These are phyloP conservation scores for Phragmites australis DNA, from an alignment of 176 grass and related monocot genomes.

Conservation along the genomic window DNA sequence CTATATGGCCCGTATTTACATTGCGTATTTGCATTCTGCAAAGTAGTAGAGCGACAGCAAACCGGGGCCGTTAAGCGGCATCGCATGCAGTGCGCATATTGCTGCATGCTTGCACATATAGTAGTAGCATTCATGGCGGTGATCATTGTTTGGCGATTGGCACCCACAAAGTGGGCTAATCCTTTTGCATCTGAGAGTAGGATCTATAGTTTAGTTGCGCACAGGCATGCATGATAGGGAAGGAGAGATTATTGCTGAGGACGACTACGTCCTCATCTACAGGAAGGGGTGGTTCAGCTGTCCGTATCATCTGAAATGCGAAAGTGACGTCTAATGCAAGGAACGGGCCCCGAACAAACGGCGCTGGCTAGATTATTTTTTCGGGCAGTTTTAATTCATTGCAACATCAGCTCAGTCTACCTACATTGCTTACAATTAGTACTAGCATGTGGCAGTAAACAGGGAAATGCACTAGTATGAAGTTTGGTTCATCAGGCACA, in stretches of 20 bases:
- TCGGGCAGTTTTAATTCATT: background rate
- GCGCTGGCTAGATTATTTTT: background rate
- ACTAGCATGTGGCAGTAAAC: too few species aligned
- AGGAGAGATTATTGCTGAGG: background rate
- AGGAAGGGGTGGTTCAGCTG: conserved; percentile 15
- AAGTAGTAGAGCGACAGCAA: background rate
- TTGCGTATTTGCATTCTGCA: background rate
- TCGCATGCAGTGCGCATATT: background rate
- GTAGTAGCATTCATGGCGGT: background rate
- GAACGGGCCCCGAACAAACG: background rate
- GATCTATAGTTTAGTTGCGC: background rate
- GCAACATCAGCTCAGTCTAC: background rate
- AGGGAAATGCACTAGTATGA: too few species aligned
- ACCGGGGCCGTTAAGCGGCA: background rate
- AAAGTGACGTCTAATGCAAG: conserved; percentile 4
- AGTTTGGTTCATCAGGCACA: too few species aligned
- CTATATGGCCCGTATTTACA: background rate
- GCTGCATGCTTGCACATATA: background rate
- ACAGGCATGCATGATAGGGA: conserved; percentile 4
- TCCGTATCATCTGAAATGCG: conserved; percentile 16
- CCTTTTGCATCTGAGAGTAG: background rate
- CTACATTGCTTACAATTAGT: too few species aligned
- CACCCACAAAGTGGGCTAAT: background rate
- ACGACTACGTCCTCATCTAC: background rate
- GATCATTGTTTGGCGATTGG: background rate